phyloP scores from a whole-genome alignment of 345 rosid genomes.

The Gossypium anomalum region DNA sequence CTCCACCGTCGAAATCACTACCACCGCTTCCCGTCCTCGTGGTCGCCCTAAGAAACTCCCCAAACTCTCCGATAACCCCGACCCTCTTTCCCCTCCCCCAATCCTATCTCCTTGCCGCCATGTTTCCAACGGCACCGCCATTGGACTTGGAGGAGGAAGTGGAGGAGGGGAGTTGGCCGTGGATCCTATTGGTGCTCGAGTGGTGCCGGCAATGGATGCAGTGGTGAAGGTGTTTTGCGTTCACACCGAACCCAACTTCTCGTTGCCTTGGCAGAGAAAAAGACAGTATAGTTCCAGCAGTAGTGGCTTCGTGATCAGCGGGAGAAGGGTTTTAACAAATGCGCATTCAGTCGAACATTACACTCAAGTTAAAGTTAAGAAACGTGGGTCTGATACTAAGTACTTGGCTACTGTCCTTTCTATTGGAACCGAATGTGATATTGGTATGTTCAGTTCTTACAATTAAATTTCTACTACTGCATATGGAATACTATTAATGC shows the following conservation, averaged over 20 bases:
- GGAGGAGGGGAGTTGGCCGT: constrained; percentile 1
- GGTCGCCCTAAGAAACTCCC: constrained; percentile 42
- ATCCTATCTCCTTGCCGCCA: constrained; percentile 7
- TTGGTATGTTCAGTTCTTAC: constrained; percentile 33
- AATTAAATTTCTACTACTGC: neutral
- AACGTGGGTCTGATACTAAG: constrained; percentile 61
- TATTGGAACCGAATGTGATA: constrained; percentile 68
- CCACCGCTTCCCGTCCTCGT: constrained; percentile 22
- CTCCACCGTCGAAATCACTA: neutral
- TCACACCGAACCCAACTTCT: constrained; percentile 66
- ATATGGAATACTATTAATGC: neutral
- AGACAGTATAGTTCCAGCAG: constrained; percentile 63
- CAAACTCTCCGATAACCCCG: constrained; percentile 27
- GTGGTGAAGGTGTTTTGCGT: constrained; percentile 72
- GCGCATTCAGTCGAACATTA: constrained; percentile 74
- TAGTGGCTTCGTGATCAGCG: constrained; percentile 53
- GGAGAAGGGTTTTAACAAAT: constrained; percentile 56
- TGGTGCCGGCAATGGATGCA: constrained; percentile 55
- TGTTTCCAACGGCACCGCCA: neutral
- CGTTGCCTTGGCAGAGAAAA: constrained; percentile 66
- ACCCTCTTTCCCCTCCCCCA: constrained; percentile 7
- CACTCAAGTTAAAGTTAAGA: constrained; percentile 60
- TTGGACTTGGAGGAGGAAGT: neutral
- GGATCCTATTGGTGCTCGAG: constrained; percentile 20
- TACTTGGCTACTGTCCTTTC: constrained; percentile 67